phyloP scores from a whole-genome alignment of 768 basidiomycete species.

The Russula compacta region DNA sequence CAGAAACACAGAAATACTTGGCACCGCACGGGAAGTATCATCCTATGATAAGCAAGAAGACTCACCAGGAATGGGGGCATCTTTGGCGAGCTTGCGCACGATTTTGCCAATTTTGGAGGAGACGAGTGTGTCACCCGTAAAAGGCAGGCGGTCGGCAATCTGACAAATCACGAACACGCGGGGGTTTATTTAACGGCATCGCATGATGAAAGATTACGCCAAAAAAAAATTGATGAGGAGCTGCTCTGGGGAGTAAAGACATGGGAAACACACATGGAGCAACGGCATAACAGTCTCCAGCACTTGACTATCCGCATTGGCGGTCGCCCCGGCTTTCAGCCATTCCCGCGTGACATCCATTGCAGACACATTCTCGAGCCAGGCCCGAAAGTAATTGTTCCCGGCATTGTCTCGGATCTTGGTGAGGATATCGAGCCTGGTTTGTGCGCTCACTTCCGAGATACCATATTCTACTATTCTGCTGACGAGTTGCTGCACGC shows the following conservation, averaged over 20 bases:
- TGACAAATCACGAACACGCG: constrained; percentile 23
- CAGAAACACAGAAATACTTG: constrained; percentile 3
- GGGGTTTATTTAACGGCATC: constrained; percentile 1
- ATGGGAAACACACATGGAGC: constrained; percentile 57
- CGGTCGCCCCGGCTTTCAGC: constrained; percentile 61
- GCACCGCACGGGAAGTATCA: not conserved
- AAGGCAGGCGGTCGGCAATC: constrained; percentile 79
- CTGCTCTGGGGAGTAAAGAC: not conserved
- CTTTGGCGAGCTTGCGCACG: constrained; percentile 66
- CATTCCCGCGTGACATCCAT: constrained; percentile 77
- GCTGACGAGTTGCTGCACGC: constrained; percentile 52
- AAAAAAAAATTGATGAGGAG: constrained; percentile 17
- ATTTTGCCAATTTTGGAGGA: constrained; percentile 73
- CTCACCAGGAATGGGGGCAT: constrained; percentile 76
- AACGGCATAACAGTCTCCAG: constrained; percentile 80
- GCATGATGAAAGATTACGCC: constrained; percentile 18
- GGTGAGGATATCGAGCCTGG: constrained; percentile 66
- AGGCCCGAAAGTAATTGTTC: constrained; percentile 81
- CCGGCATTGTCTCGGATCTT: constrained; percentile 77
- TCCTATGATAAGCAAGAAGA: constrained; percentile 19
- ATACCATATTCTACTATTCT: constrained; percentile 52
- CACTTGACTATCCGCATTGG: constrained; percentile 43
- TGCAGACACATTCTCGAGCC: constrained; percentile 67
- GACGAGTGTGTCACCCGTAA: constrained; percentile 59
- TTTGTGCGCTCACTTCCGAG: constrained; percentile 52